Conservation (phyloP, 2,329 filamentous ascomycete genomes). For the Gremmenia infestans region DNA sequence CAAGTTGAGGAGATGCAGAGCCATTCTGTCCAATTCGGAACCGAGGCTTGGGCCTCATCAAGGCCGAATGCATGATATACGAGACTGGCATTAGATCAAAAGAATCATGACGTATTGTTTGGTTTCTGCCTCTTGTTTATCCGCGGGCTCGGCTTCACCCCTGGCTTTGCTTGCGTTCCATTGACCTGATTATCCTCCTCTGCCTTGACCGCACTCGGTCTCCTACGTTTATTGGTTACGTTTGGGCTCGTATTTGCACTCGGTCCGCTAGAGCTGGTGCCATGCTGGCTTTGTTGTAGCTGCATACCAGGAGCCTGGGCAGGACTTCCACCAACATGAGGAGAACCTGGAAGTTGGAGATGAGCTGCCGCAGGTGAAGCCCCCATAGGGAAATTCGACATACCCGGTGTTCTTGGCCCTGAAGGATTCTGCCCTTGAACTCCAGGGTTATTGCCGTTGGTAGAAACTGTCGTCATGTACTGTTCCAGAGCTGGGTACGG, state of each 20-base stretch:
- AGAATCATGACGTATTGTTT: slow-evolving; percentile 1
- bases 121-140: slow-evolving; percentile 36
- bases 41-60: background rate
- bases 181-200: slow-evolving; percentile 31
- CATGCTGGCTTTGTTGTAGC: slow-evolving; percentile 63
- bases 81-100: background rate
- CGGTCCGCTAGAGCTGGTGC: slow-evolving; percentile 59
- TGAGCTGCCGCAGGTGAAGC: slow-evolving; percentile 56
- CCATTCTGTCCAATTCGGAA: background rate
- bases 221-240: slow-evolving; percentile 34
- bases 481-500: slow-evolving; percentile 57
- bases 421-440: slow-evolving; percentile 19
- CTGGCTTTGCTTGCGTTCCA: slow-evolving; percentile 26
- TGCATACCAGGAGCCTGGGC: slow-evolving; percentile 61
- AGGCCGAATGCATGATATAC: background rate
- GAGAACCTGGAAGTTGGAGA: slow-evolving; percentile 55
- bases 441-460: slow-evolving; percentile 14
- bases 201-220: slow-evolving; percentile 36
- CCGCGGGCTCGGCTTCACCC: slow-evolving; percentile 37
- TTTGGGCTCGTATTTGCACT: slow-evolving; percentile 56
- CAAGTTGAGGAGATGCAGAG: too few species aligned
- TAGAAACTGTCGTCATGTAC: slow-evolving; percentile 47
- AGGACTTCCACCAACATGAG: slow-evolving; percentile 53
- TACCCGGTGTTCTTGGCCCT: slow-evolving; percentile 29
- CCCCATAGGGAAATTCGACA: slow-evolving; percentile 47